Conservation (phyloP, 495 filamentous ascomycete genomes). For the Aspergillus sparsus region DNA sequence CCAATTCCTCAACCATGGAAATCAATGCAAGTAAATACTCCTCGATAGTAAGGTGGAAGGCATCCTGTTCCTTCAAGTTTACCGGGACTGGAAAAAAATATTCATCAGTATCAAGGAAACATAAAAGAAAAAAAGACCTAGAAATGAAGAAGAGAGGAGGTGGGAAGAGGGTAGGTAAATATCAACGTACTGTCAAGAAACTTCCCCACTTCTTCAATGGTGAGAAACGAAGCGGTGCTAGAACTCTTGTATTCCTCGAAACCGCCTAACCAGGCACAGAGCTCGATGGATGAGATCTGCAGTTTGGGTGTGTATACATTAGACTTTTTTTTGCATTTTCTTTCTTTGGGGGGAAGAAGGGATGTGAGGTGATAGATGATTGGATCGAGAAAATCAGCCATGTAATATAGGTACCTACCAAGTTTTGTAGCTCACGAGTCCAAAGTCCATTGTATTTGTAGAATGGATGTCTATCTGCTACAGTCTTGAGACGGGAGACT, state of each 20-base stretch:
- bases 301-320: neutral
- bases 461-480: constrained; percentile 84
- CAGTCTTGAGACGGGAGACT: constrained; percentile 56
- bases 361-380: neutral
- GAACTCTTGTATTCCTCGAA: constrained; percentile 46
- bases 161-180: constrained; percentile 1
- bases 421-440: constrained; percentile 81
- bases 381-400: neutral
- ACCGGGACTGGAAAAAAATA: constrained; percentile 69
- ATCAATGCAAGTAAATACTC: constrained; percentile 91
- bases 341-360: neutral
- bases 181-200: constrained; percentile 64
- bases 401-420: constrained; percentile 43
- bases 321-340: too few relatives aligned
- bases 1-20: constrained; percentile 84
- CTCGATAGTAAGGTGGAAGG: constrained; percentile 94
- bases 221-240: constrained; percentile 60
- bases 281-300: constrained; percentile 64
- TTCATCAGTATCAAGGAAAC: constrained; percentile 7
- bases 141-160: neutral
- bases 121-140: neutral
- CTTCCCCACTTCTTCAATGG: constrained; percentile 82
- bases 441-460: constrained; percentile 93
- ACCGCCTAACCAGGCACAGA: constrained; percentile 78
- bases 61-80: constrained; percentile 85